These are phyloP conservation scores for Chrysosporium queenslandicum DNA, from an alignment of 2,329 filamentous ascomycete genomes.

Conservation along the genomic window DNA sequence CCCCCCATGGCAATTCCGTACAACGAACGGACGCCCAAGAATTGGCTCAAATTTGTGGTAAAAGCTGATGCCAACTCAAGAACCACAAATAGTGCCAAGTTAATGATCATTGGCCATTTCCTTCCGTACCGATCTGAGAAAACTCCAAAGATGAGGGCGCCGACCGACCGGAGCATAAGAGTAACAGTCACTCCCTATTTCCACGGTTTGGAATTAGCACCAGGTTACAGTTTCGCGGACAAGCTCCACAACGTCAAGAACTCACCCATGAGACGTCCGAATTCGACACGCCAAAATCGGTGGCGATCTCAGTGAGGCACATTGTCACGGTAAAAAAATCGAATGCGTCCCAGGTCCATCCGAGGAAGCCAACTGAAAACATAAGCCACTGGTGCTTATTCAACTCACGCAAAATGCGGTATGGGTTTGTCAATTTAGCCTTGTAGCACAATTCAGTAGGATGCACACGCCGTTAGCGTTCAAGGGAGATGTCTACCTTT, in stretches of 20 bases:
- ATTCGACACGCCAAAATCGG: slow-evolving; percentile 45
- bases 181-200: slow-evolving; percentile 40
- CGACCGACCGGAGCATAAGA: slow-evolving; percentile 53
- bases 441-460: not conserved
- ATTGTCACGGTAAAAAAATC: slow-evolving; percentile 55
- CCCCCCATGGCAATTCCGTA: slow-evolving; percentile 57
- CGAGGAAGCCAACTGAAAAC: slow-evolving; percentile 40
- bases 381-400: slow-evolving; percentile 51
- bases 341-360: slow-evolving; percentile 49
- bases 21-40: slow-evolving; percentile 49
- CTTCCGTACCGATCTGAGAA: slow-evolving; percentile 46
- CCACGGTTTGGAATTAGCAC: not conserved
- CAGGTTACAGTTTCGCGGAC: not conserved
- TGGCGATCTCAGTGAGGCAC: slow-evolving; percentile 45
- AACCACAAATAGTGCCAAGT: slow-evolving; percentile 52
- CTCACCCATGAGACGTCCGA: slow-evolving; percentile 53
- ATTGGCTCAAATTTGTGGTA: slow-evolving; percentile 48
- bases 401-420: slow-evolving; percentile 42
- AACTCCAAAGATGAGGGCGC: slow-evolving; percentile 48
- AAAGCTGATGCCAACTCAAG: slow-evolving; percentile 53
- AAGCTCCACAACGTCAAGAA: slow-evolving; percentile 15
- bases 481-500: slow-evolving; percentile 12
- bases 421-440: slow-evolving; percentile 36
- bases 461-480: not conserved
- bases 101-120: slow-evolving; percentile 52